phyloP scores from a whole-genome alignment of 2,329 filamentous ascomycete genomes.

The Mollisiaceae sp. region DNA sequence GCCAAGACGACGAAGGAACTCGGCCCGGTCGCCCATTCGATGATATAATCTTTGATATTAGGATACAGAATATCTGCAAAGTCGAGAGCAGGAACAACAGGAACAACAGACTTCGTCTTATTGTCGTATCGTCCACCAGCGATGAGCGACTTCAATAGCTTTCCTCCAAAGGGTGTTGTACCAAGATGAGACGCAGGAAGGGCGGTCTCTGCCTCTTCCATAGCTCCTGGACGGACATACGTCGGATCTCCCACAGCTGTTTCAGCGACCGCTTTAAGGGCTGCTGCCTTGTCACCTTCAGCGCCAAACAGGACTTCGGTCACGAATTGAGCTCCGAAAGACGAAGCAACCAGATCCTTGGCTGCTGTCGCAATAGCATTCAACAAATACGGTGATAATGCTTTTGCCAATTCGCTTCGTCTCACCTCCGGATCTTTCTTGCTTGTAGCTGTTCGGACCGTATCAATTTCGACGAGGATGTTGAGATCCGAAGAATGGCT shows the following conservation, averaged over 20 bases:
- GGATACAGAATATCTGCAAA: slow-evolving; percentile 86
- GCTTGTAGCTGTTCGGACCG: slow-evolving; percentile 80
- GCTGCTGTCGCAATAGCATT: slow-evolving; percentile 73
- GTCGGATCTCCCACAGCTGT: slow-evolving; percentile 63
- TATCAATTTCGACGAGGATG: slow-evolving; percentile 76
- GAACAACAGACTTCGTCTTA: slow-evolving; percentile 70
- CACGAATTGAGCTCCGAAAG: slow-evolving; percentile 87
- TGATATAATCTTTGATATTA: slow-evolving; percentile 73
- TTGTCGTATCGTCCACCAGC: slow-evolving; percentile 87
- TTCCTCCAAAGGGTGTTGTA: slow-evolving; percentile 67
- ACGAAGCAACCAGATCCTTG: slow-evolving; percentile 70
- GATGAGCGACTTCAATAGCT: slow-evolving; percentile 90
- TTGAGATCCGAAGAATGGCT: slow-evolving; percentile 70
- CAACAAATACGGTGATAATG: slow-evolving; percentile 76
- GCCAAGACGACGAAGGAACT: slow-evolving; percentile 87
- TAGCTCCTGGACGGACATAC: slow-evolving; percentile 39
- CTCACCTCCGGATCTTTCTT: slow-evolving; percentile 87
- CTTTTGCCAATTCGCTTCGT: slow-evolving; percentile 75
- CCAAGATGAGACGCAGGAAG: slow-evolving; percentile 57
- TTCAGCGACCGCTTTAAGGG: slow-evolving; percentile 72
- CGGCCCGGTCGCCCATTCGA: slow-evolving; percentile 84
- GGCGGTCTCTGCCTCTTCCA: slow-evolving; percentile 40
- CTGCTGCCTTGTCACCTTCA: slow-evolving; percentile 75
- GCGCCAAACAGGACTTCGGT: slow-evolving; percentile 80
- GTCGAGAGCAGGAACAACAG: slow-evolving; percentile 74